A percentile compares a stretch with the other conserved stretches of the same genome.
Conservation (phyloP, 257 asterid species). For the Solanum commersonii region DNA sequence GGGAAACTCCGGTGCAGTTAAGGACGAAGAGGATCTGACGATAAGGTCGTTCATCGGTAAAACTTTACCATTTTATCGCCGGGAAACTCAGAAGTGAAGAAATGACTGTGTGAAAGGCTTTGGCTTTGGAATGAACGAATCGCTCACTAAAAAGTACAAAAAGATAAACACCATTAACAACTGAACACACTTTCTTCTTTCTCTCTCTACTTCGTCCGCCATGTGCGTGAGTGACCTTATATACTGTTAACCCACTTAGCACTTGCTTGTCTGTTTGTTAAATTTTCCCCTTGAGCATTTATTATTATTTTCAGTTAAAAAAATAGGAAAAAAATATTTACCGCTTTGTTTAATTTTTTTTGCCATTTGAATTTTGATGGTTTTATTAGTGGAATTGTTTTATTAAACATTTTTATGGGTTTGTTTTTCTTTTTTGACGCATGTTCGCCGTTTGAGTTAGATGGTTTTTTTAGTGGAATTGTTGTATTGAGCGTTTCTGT, state of each 20-base stretch:
- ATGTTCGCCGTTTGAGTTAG: neutral
- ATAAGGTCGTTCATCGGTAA: neutral
- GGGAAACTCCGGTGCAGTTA: neutral
- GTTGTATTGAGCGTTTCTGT: neutral
- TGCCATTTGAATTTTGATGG: neutral
- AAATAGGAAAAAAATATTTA: neutral
- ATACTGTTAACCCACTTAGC: neutral
- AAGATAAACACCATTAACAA: constrained; percentile 21
- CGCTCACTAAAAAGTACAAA: constrained; percentile 15
- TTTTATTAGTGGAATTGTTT: neutral
- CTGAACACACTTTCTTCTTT: neutral
- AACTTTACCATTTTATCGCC: neutral
- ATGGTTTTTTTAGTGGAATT: neutral
- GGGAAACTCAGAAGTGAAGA: neutral
- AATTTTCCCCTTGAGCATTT: neutral
- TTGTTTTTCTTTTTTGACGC: neutral
- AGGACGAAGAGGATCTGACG: neutral
- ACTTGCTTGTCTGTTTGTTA: neutral
- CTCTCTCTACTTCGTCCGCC: constrained; percentile 20
- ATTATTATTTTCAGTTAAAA: neutral
- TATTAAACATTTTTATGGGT: neutral
- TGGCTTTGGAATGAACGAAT: constrained; percentile 20
- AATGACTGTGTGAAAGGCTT: neutral
- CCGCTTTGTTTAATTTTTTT: neutral
- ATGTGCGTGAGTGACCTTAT: constrained; percentile 11